These are phyloP conservation scores for Crepidotus variabilis DNA, from an alignment of 768 basidiomycete species.

Conservation along the genomic window DNA sequence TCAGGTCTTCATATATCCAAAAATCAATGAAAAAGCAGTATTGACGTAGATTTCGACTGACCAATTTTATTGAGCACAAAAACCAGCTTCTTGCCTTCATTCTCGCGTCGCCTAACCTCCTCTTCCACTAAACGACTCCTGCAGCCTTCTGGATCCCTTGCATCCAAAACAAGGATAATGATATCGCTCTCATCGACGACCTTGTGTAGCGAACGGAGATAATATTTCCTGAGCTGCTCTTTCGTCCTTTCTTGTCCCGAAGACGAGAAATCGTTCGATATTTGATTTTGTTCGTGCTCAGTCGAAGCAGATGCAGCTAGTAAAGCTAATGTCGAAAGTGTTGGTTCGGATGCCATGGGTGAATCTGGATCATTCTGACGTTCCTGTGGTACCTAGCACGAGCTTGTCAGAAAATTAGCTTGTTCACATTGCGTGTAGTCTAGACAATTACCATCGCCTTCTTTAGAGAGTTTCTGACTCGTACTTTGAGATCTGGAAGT, in stretches of 20 bases:
- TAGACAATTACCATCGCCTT: slow-evolving; percentile 33
- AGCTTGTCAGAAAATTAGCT: not conserved
- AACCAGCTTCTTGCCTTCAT: slow-evolving; percentile 87
- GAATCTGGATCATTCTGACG: slow-evolving; percentile 48
- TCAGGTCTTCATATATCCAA: slow-evolving; percentile 57
- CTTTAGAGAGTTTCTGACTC: slow-evolving; percentile 46
- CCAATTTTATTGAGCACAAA: slow-evolving; percentile 98
- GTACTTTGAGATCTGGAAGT: slow-evolving; percentile 66
- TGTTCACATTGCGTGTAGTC: not conserved
- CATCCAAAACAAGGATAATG: slow-evolving; percentile 86
- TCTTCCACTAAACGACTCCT: slow-evolving; percentile 91
- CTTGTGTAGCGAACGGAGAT: slow-evolving; percentile 79
- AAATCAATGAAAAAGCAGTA: not conserved
- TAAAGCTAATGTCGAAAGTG: slow-evolving; percentile 54
- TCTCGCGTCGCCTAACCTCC: slow-evolving; percentile 81
- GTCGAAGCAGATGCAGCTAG: slow-evolving; percentile 32
- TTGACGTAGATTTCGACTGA: slow-evolving; percentile 28
- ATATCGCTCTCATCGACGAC: slow-evolving; percentile 95
- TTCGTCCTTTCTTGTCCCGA: slow-evolving; percentile 45
- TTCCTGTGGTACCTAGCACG: slow-evolving; percentile 20
- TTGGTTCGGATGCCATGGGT: slow-evolving; percentile 51
- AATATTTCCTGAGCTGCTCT: slow-evolving; percentile 68
- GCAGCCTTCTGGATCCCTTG: slow-evolving; percentile 92
- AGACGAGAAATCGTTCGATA: slow-evolving; percentile 30
- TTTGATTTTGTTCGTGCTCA: slow-evolving; percentile 11